phyloP scores from a whole-genome alignment of 2,329 filamentous ascomycete genomes.

The Colletotrichum horii region DNA sequence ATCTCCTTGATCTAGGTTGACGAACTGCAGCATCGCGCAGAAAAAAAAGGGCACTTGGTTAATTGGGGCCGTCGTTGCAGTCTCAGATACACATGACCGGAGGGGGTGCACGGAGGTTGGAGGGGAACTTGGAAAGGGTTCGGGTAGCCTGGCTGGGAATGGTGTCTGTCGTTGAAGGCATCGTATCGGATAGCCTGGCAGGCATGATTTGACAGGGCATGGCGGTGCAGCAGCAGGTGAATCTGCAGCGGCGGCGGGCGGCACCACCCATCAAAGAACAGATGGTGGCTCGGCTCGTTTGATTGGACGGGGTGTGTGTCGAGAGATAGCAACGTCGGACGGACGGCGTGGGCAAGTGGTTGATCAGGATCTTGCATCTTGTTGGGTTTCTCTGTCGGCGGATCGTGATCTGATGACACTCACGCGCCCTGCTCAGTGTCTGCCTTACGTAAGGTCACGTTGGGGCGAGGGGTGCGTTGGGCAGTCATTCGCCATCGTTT shows the following conservation, averaged over 20 bases:
- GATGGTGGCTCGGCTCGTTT: background rate
- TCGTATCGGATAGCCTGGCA: constrained; percentile 1
- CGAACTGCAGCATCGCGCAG: constrained; percentile 11
- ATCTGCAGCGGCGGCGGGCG: background rate
- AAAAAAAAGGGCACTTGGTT: background rate
- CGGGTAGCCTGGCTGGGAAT: background rate
- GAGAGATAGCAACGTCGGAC: background rate
- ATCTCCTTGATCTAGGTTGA: constrained; percentile 13
- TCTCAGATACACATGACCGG: constrained; percentile 16
- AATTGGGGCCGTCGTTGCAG: background rate
- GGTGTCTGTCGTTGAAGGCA: background rate
- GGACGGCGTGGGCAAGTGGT: background rate
- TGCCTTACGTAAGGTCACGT: background rate
- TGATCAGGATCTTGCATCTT: background rate
- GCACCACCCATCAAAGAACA: background rate
- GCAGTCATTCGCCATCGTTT: background rate
- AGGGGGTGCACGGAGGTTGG: background rate
- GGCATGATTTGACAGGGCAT: background rate
- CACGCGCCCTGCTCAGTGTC: background rate
- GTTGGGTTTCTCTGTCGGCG: background rate
- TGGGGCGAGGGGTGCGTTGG: background rate
- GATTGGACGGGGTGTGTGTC: background rate
- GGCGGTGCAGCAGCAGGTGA: background rate
- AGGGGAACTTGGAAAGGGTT: background rate
- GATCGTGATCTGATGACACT: background rate